A percentile compares a stretch with the other conserved stretches of the same genome.
phyloP scores from a whole-genome alignment of 2,329 filamentous ascomycete species.

The Pseudocercospora fuligena region DNA sequence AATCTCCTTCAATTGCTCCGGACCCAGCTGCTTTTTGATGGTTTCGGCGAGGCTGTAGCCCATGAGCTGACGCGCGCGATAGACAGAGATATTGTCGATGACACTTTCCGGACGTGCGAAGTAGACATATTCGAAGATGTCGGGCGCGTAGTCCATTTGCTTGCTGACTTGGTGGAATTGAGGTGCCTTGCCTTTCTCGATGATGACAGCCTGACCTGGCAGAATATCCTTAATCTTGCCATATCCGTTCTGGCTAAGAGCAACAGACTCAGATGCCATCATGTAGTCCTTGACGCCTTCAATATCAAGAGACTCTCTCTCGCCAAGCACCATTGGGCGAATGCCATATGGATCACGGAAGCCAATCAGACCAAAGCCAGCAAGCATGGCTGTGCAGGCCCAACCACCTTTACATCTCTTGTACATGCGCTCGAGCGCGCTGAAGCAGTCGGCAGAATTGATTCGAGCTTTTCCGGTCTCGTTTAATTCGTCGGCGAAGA shows the following conservation, averaged over 20 bases:
- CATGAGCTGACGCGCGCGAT: conserved; percentile 85
- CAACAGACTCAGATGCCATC: conserved; percentile 87
- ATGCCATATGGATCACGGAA: conserved; percentile 83
- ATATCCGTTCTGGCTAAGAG: conserved; percentile 81
- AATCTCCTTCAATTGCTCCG: conserved; percentile 73
- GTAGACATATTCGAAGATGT: conserved; percentile 89
- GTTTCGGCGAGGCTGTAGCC: conserved; percentile 77
- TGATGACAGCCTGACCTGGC: conserved; percentile 84
- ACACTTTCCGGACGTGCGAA: conserved; percentile 80
- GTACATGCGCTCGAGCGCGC: conserved; percentile 73
- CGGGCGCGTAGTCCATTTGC: conserved; percentile 73
- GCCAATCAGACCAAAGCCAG: conserved; percentile 78
- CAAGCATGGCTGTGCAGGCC: conserved; percentile 81
- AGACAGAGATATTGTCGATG: conserved; percentile 87
- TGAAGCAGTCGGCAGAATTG: conserved; percentile 78
- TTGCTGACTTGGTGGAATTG: conserved; percentile 76
- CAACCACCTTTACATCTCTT: conserved; percentile 73
- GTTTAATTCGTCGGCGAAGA: conserved; percentile 82
- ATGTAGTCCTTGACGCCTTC: conserved; percentile 77
- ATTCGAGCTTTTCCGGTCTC: conserved; percentile 81
- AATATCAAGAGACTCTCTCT: conserved; percentile 56
- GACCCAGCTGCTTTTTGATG: conserved; percentile 69
- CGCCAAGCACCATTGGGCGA: conserved; percentile 79
- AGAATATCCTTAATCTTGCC: conserved; percentile 74
- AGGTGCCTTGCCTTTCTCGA: conserved; percentile 75